Evolutionary conservation across 2,329 filamentous ascomycete genomes (phyloP).

Genomic region (Fusarium fujikuroi): DNA sequence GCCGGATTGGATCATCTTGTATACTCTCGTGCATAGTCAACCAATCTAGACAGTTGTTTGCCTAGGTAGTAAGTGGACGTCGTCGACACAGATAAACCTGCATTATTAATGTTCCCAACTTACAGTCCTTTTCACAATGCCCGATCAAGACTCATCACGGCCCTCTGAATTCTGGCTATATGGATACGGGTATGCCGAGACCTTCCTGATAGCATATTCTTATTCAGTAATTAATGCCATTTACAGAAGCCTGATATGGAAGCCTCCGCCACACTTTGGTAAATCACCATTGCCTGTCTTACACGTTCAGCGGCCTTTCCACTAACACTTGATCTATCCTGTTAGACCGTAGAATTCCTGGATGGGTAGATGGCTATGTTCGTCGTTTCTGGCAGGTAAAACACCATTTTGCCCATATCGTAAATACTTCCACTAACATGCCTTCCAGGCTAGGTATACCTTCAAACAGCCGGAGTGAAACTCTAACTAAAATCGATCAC

Average conservation of each 20-base stretch:
- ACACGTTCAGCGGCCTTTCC: not conserved
- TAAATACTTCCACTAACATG: slow-evolving; percentile 11
- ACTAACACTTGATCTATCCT: slow-evolving; percentile 4
- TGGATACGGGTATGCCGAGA: slow-evolving; percentile 81
- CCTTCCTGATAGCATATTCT: slow-evolving; percentile 12
- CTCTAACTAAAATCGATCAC: slow-evolving; percentile 5
- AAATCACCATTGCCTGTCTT: slow-evolving; percentile 64
- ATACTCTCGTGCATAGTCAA: not conserved
- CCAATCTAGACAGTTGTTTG: not conserved
- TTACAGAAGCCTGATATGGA: slow-evolving; percentile 90
- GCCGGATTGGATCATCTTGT: not conserved
- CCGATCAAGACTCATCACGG: slow-evolving; percentile 46
- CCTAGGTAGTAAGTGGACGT: not conserved
- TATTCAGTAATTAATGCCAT: slow-evolving; percentile 6
- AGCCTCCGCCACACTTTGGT: slow-evolving; percentile 96
- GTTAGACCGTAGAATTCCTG: slow-evolving; percentile 83
- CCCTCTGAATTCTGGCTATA: slow-evolving; percentile 89
- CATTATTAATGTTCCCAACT: slow-evolving; percentile 29
- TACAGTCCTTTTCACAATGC: slow-evolving; percentile 49
- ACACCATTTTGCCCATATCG: slow-evolving; percentile 20
- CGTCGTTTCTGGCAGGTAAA: slow-evolving; percentile 97
- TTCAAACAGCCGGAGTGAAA: not conserved
- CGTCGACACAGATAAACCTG: not conserved
- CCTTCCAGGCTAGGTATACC: slow-evolving; percentile 50
- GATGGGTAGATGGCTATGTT: slow-evolving; percentile 93